Percentiles rank a stretch among this genome's conserved stretches.
These are phyloP conservation scores for Prunus padus DNA, from an alignment of 306 rosid species.

Conservation along the genomic window DNA sequence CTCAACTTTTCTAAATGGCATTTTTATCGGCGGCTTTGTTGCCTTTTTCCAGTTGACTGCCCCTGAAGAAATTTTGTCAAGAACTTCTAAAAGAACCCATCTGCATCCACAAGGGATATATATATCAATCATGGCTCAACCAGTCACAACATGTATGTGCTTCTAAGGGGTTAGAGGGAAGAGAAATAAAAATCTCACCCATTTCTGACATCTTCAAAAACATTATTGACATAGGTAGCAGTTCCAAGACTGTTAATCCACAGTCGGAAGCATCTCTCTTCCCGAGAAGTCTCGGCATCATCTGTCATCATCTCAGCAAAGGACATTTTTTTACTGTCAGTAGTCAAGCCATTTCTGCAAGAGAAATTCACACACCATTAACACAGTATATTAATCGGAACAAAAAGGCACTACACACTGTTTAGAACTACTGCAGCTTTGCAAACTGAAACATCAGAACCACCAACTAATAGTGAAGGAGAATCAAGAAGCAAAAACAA, in stretches of 20 bases:
- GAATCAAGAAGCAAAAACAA: neutral
- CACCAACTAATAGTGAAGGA: neutral
- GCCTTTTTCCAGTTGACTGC: slow-evolving; percentile 97
- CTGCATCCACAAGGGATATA: slow-evolving; percentile 40
- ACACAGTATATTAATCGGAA: neutral
- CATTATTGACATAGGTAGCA: slow-evolving; percentile 78
- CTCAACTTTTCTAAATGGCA: slow-evolving; percentile 99
- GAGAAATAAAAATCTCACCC: slow-evolving; percentile 54
- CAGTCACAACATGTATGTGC: neutral
- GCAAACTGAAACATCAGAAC: neutral
- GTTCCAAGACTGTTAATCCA: slow-evolving; percentile 98
- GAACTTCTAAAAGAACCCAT: slow-evolving; percentile 97
- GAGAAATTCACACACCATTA: slow-evolving; percentile 7
- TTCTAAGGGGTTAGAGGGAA: neutral
- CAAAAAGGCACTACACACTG: neutral
- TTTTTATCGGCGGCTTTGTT: slow-evolving; percentile 95
- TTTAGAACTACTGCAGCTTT: neutral
- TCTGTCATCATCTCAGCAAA: slow-evolving; percentile 99
- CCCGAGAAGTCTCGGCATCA: slow-evolving; percentile 93
- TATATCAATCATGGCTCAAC: slow-evolving; percentile 29
- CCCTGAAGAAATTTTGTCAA: slow-evolving; percentile 83
- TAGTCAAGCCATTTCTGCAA: slow-evolving; percentile 91
- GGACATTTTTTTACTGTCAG: slow-evolving; percentile 61
- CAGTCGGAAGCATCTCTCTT: slow-evolving; percentile 94
- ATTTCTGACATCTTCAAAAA: slow-evolving; percentile 94